These are phyloP conservation scores for Fusarium humuli DNA, from an alignment of 2,329 filamentous ascomycete species.

Conservation along the genomic window DNA sequence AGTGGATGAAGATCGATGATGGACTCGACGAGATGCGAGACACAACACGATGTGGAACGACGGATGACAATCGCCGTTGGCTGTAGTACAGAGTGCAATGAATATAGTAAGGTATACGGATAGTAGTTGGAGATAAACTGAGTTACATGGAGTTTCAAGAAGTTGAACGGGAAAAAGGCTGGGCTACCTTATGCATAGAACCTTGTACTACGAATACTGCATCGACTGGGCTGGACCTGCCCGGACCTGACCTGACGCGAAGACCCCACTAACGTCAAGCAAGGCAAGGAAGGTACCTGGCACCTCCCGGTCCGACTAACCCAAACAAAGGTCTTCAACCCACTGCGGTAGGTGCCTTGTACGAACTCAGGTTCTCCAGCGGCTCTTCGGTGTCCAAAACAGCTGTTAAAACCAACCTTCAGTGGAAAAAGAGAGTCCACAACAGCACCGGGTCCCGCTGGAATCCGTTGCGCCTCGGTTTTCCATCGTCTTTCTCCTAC, in stretches of 20 bases:
- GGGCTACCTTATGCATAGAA: slow-evolving; percentile 18
- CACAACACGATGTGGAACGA: background rate
- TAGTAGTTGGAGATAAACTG: background rate
- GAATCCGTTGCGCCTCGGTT: slow-evolving; percentile 10
- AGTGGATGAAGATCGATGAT: background rate
- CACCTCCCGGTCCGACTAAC: background rate
- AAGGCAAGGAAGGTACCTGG: slow-evolving; percentile 17
- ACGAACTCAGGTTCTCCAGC: slow-evolving; percentile 17
- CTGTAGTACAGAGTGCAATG: background rate
- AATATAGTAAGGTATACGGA: background rate
- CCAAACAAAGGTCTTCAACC: background rate
- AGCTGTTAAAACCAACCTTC: slow-evolving; percentile 23
- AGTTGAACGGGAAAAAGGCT: slow-evolving; percentile 26
- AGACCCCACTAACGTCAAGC: slow-evolving; percentile 18
- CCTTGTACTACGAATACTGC: slow-evolving; percentile 5
- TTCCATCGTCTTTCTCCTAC: background rate
- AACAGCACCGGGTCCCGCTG: slow-evolving; percentile 6
- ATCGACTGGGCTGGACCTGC: slow-evolving; percentile 14
- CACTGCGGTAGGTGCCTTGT: background rate
- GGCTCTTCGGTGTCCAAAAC: slow-evolving; percentile 23
- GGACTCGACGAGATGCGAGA: background rate
- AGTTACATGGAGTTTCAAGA: slow-evolving; percentile 13
- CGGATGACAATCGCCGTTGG: background rate
- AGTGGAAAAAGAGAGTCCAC: slow-evolving; percentile 13
- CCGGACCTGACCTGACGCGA: slow-evolving; percentile 20